Conservation (phyloP, 1,284 basidiomycete genomes). For the Ceratobasidium sp. region DNA sequence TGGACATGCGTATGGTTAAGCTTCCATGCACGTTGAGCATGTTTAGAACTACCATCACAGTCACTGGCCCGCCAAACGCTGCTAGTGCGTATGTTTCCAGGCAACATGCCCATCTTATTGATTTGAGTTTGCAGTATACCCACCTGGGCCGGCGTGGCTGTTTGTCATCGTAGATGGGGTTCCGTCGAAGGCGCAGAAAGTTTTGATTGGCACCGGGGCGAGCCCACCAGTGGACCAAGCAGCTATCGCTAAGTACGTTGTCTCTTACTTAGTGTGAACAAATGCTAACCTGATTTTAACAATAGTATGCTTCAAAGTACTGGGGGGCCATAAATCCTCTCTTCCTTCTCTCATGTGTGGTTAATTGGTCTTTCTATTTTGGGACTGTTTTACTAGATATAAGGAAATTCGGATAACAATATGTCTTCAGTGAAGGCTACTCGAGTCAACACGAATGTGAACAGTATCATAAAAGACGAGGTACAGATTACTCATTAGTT, state of each 20-base stretch:
- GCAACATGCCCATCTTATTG: too few relatives aligned
- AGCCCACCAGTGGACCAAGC: constrained; percentile 51
- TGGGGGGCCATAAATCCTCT: constrained; percentile 1
- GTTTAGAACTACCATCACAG: constrained; percentile 62
- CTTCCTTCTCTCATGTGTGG: too few relatives aligned
- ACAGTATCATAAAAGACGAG: too few relatives aligned
- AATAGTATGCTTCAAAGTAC: constrained; percentile 26
- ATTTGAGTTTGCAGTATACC: constrained; percentile 51
- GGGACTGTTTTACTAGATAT: too few relatives aligned
- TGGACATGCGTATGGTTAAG: constrained; percentile 82
- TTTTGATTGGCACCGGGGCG: constrained; percentile 64
- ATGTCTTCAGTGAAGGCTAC: too few relatives aligned
- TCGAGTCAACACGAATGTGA: too few relatives aligned
- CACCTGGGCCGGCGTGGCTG: constrained; percentile 62
- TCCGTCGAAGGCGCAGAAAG: constrained; percentile 63
- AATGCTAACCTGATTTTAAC: neutral
- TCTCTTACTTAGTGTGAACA: neutral
- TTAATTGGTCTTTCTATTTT: too few relatives aligned
- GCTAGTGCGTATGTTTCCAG: neutral
- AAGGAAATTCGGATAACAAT: too few relatives aligned
- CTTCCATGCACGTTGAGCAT: constrained; percentile 62
- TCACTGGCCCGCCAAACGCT: constrained; percentile 69
- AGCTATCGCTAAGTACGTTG: constrained; percentile 48
- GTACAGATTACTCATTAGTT: too few relatives aligned
- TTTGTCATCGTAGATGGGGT: constrained; percentile 65